A percentile compares a stretch with the other conserved stretches of the same genome.
Conservation (phyloP, 164 flowering plant genomes). For the Umbellularia californica region DNA sequence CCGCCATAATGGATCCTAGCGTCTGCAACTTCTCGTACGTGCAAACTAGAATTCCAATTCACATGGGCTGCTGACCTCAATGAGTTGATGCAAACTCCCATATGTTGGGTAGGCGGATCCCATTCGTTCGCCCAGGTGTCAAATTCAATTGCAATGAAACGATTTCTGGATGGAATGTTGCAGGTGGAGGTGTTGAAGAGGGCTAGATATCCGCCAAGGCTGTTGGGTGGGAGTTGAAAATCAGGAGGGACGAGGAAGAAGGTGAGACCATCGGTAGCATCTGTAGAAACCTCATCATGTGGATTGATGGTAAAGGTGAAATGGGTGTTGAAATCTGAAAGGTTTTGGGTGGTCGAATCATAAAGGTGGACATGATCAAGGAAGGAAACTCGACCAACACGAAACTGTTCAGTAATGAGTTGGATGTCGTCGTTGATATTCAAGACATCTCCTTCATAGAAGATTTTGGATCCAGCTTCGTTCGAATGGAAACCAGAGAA, state of each 20-base stretch:
- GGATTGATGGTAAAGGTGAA: no score
- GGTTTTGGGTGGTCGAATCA: no score
- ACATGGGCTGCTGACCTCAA: conserved; percentile 14
- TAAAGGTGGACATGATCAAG: no score
- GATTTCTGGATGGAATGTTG: neutral
- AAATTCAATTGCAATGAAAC: conserved; percentile 39
- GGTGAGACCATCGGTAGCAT: no score
- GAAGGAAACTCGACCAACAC: no score
- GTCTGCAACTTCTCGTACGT: conserved; percentile 3
- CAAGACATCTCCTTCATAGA: neutral
- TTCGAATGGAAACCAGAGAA: conserved; percentile 18
- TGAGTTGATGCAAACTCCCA: conserved; percentile 38
- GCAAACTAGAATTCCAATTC: conserved; percentile 21
- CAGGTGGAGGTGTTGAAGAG: conserved; percentile 20
- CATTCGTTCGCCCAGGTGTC: conserved; percentile 25
- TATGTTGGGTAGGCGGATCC: conserved; percentile 32
- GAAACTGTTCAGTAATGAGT: no score
- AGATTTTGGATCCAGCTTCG: neutral
- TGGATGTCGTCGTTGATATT: no score
- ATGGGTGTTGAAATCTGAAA: no score
- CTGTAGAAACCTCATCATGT: no score
- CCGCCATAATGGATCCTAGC: conserved; percentile 35
- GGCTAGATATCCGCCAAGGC: conserved; percentile 34
- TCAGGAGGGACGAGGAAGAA: no score
- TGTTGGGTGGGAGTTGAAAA: conserved; percentile 2